Evolutionary conservation across 805 yeast species (phyloP), one percentile per base, ranked within the genome.

Genomic region (Saccharomyces eubayanus): DNA sequence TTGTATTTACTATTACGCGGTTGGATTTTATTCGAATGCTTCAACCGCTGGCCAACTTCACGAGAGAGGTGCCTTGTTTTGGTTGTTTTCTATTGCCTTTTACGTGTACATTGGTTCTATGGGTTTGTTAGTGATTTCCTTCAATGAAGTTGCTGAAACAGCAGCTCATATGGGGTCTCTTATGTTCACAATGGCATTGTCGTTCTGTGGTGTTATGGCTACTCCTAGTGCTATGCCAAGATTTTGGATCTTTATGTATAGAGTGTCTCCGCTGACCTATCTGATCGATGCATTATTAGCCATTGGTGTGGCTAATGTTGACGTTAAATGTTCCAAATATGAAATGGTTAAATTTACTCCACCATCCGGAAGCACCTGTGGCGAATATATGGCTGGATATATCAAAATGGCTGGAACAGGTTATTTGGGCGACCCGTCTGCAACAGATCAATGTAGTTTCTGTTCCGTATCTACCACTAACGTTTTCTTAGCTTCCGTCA

Each of bases 201-300:
- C 79, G 52, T 85, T 87, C 80, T 85, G 89, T 77, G 96, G 96
- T 77, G 88, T 85, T 47, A 72, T 87, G 72, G 82, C 79, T 14
- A 73, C 80, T 27, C 78, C 82, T 56, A 72, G 73, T 20, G 72
- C 69, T 31, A 65, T 84, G 73, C 87, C 87, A 30, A 82, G 89
- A n/a, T 87, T 87, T 75, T 84, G 91, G 90, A 73, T 78, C 47
- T 86, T 85, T 75, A 83, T 86, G 89, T 86, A 85, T 75, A 75
- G 90, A 65, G 78, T 75, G 20, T 81, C 85, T 27, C 92, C 94
- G 16, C 72, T 84, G 57, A 83, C 89, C 0, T 87, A 85, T 61
- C 76, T 84, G 72, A 72, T 86, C 51, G 72, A 75, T 20, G 83
- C 81, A 46, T 67, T 81, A 60, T 66, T 84, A 53, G 70, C 81